These are phyloP conservation scores for Lactarius pseudohatsudake DNA, from an alignment of 768 basidiomycete genomes.

Conservation along the genomic window DNA sequence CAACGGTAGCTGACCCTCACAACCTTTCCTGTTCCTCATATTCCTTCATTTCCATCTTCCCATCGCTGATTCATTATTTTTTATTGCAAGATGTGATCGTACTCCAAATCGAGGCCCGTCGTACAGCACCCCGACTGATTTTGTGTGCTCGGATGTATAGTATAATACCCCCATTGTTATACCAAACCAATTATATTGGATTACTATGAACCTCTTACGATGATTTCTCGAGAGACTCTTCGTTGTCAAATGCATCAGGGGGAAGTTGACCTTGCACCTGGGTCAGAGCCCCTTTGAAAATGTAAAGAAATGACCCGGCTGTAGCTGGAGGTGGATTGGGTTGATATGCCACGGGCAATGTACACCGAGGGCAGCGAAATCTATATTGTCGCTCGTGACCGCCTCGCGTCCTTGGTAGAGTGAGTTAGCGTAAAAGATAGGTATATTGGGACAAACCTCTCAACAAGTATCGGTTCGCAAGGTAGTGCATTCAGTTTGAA, in stretches of 20 bases:
- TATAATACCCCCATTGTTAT: neutral
- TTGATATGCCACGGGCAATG: constrained; percentile 74
- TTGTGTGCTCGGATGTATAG: neutral
- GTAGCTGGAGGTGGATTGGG: constrained; percentile 72
- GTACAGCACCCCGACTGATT: neutral
- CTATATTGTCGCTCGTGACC: constrained; percentile 77
- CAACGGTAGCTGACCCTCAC: constrained; percentile 80
- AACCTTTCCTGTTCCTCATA: constrained; percentile 12
- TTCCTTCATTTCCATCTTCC: neutral
- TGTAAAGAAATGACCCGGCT: constrained; percentile 75
- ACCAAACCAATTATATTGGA: constrained; percentile 1
- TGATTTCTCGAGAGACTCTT: constrained; percentile 30
- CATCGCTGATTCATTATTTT: constrained; percentile 5
- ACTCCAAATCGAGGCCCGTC: neutral
- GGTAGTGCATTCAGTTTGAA: constrained; percentile 85
- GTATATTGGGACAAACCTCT: constrained; percentile 53
- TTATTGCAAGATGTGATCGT: neutral
- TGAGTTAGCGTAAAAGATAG: constrained; percentile 31
- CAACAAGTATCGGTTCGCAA: constrained; percentile 69
- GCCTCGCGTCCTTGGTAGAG: constrained; percentile 44
- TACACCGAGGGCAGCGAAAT: constrained; percentile 68
- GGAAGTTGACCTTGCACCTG: constrained; percentile 87
- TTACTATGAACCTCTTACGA: neutral
- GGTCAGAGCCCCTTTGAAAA: constrained; percentile 80
- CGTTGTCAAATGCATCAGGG: constrained; percentile 74